These are phyloP conservation scores for Naganishia kalamii DNA, from an alignment of 768 basidiomycete species.

Conservation along the genomic window DNA sequence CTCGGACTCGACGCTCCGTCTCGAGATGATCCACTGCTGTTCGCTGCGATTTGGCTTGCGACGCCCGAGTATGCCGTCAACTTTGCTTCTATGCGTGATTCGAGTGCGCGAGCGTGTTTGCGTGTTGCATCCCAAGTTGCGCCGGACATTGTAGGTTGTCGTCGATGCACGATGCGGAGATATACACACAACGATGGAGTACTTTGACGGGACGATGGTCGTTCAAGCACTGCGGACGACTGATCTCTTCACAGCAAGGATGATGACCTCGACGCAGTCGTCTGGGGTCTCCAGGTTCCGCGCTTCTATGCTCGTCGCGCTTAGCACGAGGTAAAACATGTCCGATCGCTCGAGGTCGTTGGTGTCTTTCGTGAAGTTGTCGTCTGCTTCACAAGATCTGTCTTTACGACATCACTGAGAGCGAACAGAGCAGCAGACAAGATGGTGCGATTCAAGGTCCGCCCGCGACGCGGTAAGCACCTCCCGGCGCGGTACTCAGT, in stretches of 20 bases:
- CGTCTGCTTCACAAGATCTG: neutral
- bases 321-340: constrained; percentile 13
- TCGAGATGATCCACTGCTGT: constrained; percentile 31
- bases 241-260: neutral
- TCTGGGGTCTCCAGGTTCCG: constrained; percentile 13
- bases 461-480: constrained; percentile 30
- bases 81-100: constrained; percentile 85
- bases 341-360: neutral
- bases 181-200: constrained; percentile 12
- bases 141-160: constrained; percentile 23
- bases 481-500: too few relatives aligned
- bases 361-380: neutral
- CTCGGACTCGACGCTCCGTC: constrained; percentile 24
- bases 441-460: constrained; percentile 38
- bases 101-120: constrained; percentile 84
- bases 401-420: too few relatives aligned
- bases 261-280: neutral
- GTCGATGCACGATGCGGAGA: constrained; percentile 23
- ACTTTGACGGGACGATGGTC: constrained; percentile 19
- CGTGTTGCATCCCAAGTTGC: constrained; percentile 73
- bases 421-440: neutral
- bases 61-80: constrained; percentile 84
- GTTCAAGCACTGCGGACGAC: neutral
- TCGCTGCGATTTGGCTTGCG: constrained; percentile 53
- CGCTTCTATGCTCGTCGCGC: neutral